Base-by-base conservation (phyloP, 2,329 filamentous ascomycete genomes). In the Diaporthe australafricana region DNA sequence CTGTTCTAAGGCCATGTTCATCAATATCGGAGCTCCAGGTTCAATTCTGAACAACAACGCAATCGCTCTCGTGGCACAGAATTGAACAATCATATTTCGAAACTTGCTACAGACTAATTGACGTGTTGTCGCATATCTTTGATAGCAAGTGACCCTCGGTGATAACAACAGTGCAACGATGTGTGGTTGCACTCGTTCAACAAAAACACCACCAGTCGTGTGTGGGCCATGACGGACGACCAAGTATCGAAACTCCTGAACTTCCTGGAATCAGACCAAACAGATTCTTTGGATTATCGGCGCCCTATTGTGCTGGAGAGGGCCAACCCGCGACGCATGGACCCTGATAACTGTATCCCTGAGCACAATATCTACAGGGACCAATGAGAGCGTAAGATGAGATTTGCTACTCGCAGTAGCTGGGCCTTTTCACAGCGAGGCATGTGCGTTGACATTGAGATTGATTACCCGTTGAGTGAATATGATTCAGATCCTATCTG, bases 321-420 rank as follows among this genome's bases (percentile, higher is more conserved):
- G 7, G 20, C 32, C 8, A 66, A 66, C 9, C 8, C 22, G 22
- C 62, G 60, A n/a, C 60, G 62, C 12, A 20, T 66, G 4, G n/a
- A 66, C 16, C 7, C 38, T 8, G 62, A 66, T 11, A 66, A 38
- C 16, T 50, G 30, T n/a, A 66, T 66, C 12, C 62, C 62, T 1
- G 62, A 66, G 17, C 42, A 52, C 32, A 66, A 53, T 27, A 42
- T 67, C 9, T 67, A 52, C 17, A 27, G 63, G 32, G 63, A 67
- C n/a, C 47, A 35, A 11, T 67, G 63, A 47, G 63, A 67, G 25
- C 63, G 63, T 35, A 53, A 40, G 22, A 67, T 67, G 56, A 14
- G 16, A 9, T 62, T 47, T 12, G 0, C 16, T 12, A 1, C 2
- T n/a, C 40, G 56, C 42, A 14, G 5, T 7, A 2, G 0, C 11